Conservation (phyloP, 1,284 basidiomycete genomes). For the Tylopilus sp. region DNA sequence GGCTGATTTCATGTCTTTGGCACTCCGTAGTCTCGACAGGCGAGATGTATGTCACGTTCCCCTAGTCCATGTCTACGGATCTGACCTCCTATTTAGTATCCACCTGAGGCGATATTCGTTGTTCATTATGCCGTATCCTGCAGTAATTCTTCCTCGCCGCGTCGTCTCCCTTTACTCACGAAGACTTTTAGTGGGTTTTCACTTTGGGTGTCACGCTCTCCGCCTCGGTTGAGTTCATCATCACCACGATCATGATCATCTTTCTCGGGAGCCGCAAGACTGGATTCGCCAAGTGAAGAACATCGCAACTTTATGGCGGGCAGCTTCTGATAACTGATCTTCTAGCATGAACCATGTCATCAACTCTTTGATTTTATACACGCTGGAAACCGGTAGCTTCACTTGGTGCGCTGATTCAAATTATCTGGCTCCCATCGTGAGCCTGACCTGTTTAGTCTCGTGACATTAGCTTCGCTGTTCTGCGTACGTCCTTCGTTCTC, state of each 20-base stretch:
- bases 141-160: conserved; percentile 11
- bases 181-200: conserved; percentile 44
- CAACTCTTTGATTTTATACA: conserved; percentile 49
- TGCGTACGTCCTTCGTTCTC: conserved; percentile 37
- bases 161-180: neutral
- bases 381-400: conserved; percentile 49
- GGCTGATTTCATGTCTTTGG: neutral
- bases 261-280: conserved; percentile 44
- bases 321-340: conserved; percentile 1
- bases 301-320: rapidly evolving
- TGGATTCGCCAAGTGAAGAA: conserved; percentile 38
- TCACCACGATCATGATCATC: conserved; percentile 46
- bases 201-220: conserved; percentile 52
- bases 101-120: conserved; percentile 29
- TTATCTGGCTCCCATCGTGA: conserved; percentile 15
- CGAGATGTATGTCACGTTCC: conserved; percentile 25
- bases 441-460: conserved; percentile 27
- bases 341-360: conserved; percentile 47
- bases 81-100: conserved; percentile 14
- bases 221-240: conserved; percentile 47
- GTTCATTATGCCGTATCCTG: conserved; percentile 32
- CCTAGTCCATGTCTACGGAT: neutral
- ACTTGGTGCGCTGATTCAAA: conserved; percentile 37
- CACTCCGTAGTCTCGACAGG: conserved; percentile 28
- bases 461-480: conserved; percentile 38